Percentiles rank a stretch among this genome's conserved stretches.
Conservation (phyloP, 768 basidiomycete species). For the Cystobasidium tubakii region DNA sequence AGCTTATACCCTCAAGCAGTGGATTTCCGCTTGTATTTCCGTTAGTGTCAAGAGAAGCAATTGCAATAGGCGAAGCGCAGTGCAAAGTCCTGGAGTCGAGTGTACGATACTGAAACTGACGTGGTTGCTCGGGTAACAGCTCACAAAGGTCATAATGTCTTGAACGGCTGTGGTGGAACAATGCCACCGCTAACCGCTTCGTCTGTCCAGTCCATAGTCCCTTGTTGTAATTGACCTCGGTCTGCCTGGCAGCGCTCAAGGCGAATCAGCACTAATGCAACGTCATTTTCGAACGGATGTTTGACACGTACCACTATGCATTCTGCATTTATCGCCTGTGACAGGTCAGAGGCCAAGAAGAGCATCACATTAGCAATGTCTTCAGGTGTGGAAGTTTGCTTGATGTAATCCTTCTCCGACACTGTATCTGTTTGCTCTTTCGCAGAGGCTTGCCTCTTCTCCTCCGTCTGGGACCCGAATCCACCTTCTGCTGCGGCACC, state of each 20-base stretch:
- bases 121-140: too few species aligned
- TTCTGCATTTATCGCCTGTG: background rate
- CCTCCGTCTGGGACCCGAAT: background rate
- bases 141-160: background rate
- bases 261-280: background rate
- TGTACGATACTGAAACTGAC: too few species aligned
- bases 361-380: background rate
- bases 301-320: background rate
- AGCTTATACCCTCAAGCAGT: too few species aligned
- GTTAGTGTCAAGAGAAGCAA: too few species aligned
- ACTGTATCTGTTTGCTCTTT: background rate
- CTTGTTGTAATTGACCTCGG: background rate
- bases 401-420: background rate
- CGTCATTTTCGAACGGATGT: too few species aligned
- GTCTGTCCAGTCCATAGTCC: background rate
- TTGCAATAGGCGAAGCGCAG: too few species aligned
- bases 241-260: background rate
- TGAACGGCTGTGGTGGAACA: background rate
- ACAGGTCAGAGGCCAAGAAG: background rate
- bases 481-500: constrained; percentile 6
- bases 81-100: too few species aligned
- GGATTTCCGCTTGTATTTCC: too few species aligned
- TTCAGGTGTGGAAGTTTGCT: background rate
- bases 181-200: background rate
- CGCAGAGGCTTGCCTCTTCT: background rate